Evolutionary conservation across 2,329 filamentous ascomycete genomes (phyloP), one percentile per base, ranked within the genome.

Genomic region (Fusarium lateritium): DNA sequence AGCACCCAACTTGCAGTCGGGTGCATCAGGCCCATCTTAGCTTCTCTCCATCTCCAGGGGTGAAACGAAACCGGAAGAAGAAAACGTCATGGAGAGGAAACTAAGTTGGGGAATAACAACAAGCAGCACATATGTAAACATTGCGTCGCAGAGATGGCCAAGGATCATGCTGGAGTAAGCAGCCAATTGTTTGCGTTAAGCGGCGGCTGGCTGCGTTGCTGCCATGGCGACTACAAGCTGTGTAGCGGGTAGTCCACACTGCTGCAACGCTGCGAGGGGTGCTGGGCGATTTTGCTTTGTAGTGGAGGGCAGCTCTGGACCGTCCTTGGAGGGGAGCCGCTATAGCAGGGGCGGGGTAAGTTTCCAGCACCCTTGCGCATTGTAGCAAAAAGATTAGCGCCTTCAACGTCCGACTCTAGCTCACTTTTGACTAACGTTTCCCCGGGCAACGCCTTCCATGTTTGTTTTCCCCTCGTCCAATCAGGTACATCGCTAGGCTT

Each of bases 391-490:
- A 62, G 65, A 73, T 75, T 75, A 75, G 73, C 65, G 71, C 63
- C 57, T 62, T 50, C 50, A 69, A 63, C 62, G 67, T 62, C 72
- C 69, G 56, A 61, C 56, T 62, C 47, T 62, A 63, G 65, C 59
- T 65, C 56, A 55, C 57, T 60, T 60, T 47, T 47, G 55, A 17
- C 3, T 19, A 19, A 9, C 43, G 74, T 78, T 73, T 56, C 76
- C 61, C 67, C 49, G 42, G 73, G 72, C 74, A 76, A 78, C 76
- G 61, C 39, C 45, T 56, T 55, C 51, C 42, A 57, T 73, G 77
- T 77, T 78, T 78, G 74, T 76, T 76, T 77, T 77, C 73, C 59
- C 63, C 44, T 54, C 58, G 38, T 70, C 76, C 77, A 78, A 78
- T 78, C 65, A 72, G 55, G 53, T 50, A 36, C 55, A 44, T 61